Percentiles rank a stretch among this genome's conserved stretches.
These are phyloP conservation scores for Elsinoe australis DNA, from an alignment of 2,329 filamentous ascomycete species.

Conservation along the genomic window DNA sequence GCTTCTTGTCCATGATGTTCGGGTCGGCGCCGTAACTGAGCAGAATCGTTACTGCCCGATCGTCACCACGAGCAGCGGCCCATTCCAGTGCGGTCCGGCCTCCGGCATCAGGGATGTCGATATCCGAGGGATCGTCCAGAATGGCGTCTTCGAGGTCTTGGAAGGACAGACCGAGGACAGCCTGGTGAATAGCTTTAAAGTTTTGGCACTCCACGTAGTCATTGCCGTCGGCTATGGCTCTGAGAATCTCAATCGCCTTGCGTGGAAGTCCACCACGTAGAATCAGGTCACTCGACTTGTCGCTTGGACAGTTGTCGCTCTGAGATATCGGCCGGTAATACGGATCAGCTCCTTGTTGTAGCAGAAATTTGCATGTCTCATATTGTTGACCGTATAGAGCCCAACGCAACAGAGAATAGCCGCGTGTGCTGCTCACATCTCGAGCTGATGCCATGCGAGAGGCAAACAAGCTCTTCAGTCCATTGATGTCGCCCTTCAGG, in stretches of 20 bases:
- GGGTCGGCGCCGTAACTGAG: constrained; percentile 25
- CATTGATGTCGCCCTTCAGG: constrained; percentile 28
- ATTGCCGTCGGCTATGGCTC: constrained; percentile 19
- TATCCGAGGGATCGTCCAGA: constrained; percentile 20
- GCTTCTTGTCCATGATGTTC: constrained; percentile 25
- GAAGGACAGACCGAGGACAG: constrained; percentile 25
- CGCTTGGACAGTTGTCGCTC: constrained; percentile 25
- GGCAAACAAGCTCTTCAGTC: constrained; percentile 28
- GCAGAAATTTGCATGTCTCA: constrained; percentile 27
- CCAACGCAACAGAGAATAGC: constrained; percentile 32
- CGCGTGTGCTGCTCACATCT: constrained; percentile 29
- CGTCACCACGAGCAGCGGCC: constrained; percentile 26
- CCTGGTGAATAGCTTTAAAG: constrained; percentile 24
- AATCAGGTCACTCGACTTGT: constrained; percentile 26
- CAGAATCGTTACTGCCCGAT: constrained; percentile 21
- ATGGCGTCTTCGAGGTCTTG: constrained; percentile 22
- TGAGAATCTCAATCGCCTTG: constrained; percentile 19
- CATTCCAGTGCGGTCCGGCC: constrained; percentile 26
- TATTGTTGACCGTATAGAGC: constrained; percentile 32
- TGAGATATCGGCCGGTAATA: constrained; percentile 27
- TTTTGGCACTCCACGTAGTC: constrained; percentile 26
- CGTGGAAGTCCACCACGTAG: constrained; percentile 22
- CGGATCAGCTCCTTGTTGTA: constrained; percentile 28
- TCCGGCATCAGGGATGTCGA: constrained; percentile 24
- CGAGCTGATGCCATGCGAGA: constrained; percentile 29